Percentiles rank a stretch among this genome's conserved stretches.
phyloP scores from a whole-genome alignment of 495 filamentous ascomycete genomes.

The Friedmanniomyces simplex region DNA sequence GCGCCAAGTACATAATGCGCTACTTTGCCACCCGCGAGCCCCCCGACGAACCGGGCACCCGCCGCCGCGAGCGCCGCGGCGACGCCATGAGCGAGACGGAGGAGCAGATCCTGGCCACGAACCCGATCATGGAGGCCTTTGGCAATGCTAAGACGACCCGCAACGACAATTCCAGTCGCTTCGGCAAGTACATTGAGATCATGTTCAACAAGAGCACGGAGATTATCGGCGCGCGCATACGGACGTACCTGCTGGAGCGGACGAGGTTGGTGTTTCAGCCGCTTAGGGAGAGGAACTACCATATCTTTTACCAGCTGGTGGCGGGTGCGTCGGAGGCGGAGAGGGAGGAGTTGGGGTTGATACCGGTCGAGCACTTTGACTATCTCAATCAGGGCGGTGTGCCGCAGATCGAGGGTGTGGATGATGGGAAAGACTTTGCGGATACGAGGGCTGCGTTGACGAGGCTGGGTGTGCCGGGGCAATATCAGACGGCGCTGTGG shows the following conservation, averaged over 20 bases:
- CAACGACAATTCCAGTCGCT: conserved; percentile 98
- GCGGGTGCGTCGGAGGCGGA: conserved; percentile 86
- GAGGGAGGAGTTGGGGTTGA: conserved; percentile 61
- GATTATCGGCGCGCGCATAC: conserved; percentile 94
- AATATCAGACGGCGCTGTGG: conserved; percentile 76
- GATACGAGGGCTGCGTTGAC: conserved; percentile 75
- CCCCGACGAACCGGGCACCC: conserved; percentile 73
- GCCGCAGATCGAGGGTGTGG: conserved; percentile 85
- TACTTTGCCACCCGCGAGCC: conserved; percentile 98
- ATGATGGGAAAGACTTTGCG: conserved; percentile 86
- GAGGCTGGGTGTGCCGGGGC: conserved; percentile 72
- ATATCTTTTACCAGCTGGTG: conserved; percentile 97
- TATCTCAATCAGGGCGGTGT: conserved; percentile 94
- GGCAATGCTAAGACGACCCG: conserved; percentile 98
- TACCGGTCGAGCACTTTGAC: conserved; percentile 80
- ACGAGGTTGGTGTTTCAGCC: conserved; percentile 98
- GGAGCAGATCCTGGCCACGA: conserved; percentile 94
- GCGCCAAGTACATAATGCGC: conserved; percentile 99
- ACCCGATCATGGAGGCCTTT: conserved; percentile 99
- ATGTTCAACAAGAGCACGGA: conserved; percentile 94
- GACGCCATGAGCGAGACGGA: conserved; percentile 97
- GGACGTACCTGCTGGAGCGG: conserved; percentile 90
- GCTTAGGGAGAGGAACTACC: conserved; percentile 94
- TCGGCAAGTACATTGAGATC: conserved; percentile 99
- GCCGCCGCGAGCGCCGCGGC: conserved; percentile 56